Evolutionary conservation across 768 basidiomycete genomes (phyloP).

Genomic region (Multifurca ochricompacta): DNA sequence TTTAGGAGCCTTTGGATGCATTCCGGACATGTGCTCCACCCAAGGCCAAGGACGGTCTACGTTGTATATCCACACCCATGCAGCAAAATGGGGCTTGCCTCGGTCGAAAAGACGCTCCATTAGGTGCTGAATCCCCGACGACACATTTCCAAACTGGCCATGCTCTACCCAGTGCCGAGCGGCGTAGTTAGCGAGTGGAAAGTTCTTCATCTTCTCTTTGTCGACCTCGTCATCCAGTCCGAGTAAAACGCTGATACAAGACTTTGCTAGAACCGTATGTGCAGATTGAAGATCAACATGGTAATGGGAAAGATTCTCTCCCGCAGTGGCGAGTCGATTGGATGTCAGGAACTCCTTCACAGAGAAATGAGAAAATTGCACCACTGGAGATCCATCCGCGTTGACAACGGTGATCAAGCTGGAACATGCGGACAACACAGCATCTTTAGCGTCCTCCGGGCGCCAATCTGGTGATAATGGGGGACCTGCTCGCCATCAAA

Average conservation of each 20-base stretch:
- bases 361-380: constrained; percentile 7
- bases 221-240: not conserved
- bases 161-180: constrained; percentile 4
- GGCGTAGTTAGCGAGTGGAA: not conserved
- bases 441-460: not conserved
- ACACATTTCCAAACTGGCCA: not conserved
- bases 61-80: constrained; percentile 7
- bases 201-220: not conserved
- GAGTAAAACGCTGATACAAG: not conserved
- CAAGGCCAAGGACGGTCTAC: not conserved
- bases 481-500: not conserved
- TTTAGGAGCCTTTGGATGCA: not conserved
- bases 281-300: not conserved
- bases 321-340: not conserved
- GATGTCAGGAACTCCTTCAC: constrained; percentile 10
- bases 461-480: not conserved
- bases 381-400: not conserved
- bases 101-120: not conserved
- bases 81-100: not conserved
- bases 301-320: not conserved
- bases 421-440: not conserved
- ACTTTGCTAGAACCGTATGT: not conserved
- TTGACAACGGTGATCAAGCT: not conserved
- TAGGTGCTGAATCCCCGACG: not conserved
- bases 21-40: not conserved